phyloP scores from a whole-genome alignment of 129 eudicot genomes.

The Scalesia atractyloides region DNA sequence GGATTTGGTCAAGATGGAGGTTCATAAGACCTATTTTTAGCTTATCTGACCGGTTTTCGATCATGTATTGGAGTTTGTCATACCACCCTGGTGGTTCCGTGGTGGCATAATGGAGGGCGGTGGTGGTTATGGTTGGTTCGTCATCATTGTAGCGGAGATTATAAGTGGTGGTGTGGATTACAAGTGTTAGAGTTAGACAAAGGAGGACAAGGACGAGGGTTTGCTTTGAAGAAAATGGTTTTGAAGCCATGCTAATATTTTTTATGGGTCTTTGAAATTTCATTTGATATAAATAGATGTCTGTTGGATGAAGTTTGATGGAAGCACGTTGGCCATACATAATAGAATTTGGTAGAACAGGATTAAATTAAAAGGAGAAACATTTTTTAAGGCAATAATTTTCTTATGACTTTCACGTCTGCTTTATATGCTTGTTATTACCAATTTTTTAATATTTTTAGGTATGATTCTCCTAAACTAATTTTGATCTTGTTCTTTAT shows the following conservation, averaged over 20 bases:
- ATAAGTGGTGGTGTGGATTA: slow-evolving; percentile 33
- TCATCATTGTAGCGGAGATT: slow-evolving; percentile 8
- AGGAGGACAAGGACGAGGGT: slow-evolving; percentile 36
- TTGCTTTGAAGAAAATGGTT: slow-evolving; percentile 33
- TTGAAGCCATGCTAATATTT: slow-evolving; percentile 35
- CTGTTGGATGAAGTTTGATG: slow-evolving; percentile 30
- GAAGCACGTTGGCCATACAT: slow-evolving; percentile 38
- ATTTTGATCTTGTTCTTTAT: too few relatives aligned
- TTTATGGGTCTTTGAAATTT: not conserved
- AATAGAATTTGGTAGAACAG: slow-evolving; percentile 21
- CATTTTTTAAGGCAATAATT: not conserved
- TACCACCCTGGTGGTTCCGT: slow-evolving; percentile 36
- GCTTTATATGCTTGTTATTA: not conserved
- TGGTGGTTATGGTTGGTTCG: not conserved
- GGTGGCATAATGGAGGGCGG: slow-evolving; percentile 7
- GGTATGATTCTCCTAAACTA: too few relatives aligned
- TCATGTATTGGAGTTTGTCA: slow-evolving; percentile 12
- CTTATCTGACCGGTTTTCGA: slow-evolving; percentile 7
- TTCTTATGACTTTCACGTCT: not conserved
- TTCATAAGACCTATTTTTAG: slow-evolving; percentile 50
- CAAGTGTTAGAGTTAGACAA: slow-evolving; percentile 38
- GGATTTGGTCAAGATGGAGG: slow-evolving; percentile 11
- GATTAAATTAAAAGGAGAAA: not conserved
- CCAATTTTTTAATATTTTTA: not conserved
- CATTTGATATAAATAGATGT: slow-evolving; percentile 10